Percentiles rank a stretch among this genome's conserved stretches.
These are phyloP conservation scores for Sicyos baderoa DNA, from an alignment of 306 rosid species.

Conservation along the genomic window DNA sequence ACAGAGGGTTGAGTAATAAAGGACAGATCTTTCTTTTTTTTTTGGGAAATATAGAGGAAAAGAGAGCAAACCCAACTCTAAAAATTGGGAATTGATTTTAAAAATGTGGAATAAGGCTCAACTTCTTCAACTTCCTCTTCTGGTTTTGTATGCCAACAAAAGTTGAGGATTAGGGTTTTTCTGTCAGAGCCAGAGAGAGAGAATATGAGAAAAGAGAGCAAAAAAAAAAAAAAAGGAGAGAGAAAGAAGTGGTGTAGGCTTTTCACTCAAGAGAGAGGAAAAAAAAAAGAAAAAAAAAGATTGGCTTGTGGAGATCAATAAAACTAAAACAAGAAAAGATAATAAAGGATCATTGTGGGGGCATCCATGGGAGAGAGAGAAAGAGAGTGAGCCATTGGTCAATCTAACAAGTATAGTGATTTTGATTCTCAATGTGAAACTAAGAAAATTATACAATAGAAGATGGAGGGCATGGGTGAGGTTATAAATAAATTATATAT, in stretches of 20 bases:
- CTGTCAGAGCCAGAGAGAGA: conserved; percentile 17
- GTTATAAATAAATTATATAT: not conserved
- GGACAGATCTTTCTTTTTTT: not conserved
- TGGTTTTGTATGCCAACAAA: not conserved
- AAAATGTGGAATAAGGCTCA: not conserved
- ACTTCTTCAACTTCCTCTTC: not conserved
- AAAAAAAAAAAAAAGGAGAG: not conserved
- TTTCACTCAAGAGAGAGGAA: not conserved
- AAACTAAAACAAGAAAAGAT: not conserved
- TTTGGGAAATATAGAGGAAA: conserved; percentile 1
- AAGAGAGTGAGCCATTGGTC: conserved; percentile 13
- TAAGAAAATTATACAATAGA: not conserved
- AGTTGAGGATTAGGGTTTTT: conserved; percentile 13
- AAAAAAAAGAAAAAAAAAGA: too few species aligned
- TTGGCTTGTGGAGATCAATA: not conserved
- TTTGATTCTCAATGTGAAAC: conserved; percentile 5
- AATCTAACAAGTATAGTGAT: not conserved
- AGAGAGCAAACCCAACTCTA: not conserved
- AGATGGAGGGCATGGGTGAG: not conserved
- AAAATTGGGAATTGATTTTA: not conserved
- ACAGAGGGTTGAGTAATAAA: conserved; percentile 14
- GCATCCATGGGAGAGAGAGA: not conserved
- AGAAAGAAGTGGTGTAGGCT: not conserved
- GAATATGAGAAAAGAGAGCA: not conserved
- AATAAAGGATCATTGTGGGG: conserved; percentile 31